These are phyloP conservation scores for Malus hybrid DNA, from an alignment of 331 rosid species.

Conservation along the genomic window DNA sequence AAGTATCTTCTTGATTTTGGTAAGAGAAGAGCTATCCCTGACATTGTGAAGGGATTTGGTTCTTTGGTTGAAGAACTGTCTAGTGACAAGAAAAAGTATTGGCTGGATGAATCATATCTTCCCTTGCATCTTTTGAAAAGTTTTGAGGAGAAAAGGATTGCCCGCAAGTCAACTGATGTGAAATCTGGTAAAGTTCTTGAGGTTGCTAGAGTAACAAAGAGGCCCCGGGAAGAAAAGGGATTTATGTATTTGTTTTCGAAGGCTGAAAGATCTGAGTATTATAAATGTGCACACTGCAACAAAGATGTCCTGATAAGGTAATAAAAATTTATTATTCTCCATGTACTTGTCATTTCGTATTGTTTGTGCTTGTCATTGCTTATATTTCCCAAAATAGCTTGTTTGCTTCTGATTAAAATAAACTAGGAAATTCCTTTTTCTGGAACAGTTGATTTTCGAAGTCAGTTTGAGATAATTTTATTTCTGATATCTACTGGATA, in stretches of 20 bases:
- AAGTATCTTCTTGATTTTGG: conserved; percentile 97
- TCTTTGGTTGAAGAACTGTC: conserved; percentile 53
- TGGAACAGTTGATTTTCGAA: not conserved
- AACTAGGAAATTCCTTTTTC: not conserved
- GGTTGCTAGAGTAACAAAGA: conserved; percentile 28
- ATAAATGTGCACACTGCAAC: conserved; percentile 79
- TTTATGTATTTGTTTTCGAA: conserved; percentile 78
- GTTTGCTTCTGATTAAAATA: not conserved
- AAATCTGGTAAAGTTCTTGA: conserved; percentile 42
- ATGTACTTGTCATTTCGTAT: not conserved
- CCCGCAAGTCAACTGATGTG: conserved; percentile 55
- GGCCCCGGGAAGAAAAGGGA: conserved; percentile 33
- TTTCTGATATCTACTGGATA: not conserved
- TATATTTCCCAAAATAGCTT: not conserved
- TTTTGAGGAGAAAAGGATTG: conserved; percentile 85
- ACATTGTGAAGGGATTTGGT: conserved; percentile 56
- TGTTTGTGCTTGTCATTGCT: not conserved
- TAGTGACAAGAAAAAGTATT: conserved; percentile 76
- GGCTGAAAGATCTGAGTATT: conserved; percentile 60
- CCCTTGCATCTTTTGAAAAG: conserved; percentile 86
- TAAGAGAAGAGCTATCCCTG: conserved; percentile 85
- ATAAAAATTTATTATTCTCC: not conserved
- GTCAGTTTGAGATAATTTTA: not conserved
- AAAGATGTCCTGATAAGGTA: conserved; percentile 83
- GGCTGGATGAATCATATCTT: conserved; percentile 76